Conservation (phyloP, 495 filamentous ascomycete species). For the Choiromyces venosus region DNA sequence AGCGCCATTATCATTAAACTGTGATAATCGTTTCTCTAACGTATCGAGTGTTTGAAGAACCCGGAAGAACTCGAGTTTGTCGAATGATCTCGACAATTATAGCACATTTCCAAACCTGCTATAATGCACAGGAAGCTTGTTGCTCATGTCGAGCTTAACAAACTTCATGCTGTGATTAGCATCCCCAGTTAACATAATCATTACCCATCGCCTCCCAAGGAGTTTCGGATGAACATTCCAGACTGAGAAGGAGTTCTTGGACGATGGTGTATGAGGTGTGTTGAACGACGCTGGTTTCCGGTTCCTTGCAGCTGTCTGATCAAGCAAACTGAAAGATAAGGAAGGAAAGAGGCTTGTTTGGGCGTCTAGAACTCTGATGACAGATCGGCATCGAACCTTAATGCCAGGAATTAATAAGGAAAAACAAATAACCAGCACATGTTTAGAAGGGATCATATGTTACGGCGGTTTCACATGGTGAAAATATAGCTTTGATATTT, state of each 20-base stretch:
- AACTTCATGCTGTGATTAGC: neutral
- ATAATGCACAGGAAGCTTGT: neutral
- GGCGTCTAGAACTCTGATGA: neutral
- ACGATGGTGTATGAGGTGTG: neutral
- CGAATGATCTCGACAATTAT: neutral
- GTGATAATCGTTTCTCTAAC: neutral
- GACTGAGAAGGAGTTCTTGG: neutral
- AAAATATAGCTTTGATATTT: neutral
- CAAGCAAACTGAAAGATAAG: neutral
- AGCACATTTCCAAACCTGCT: neutral
- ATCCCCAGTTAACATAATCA: neutral
- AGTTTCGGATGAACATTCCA: neutral
- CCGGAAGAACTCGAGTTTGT: neutral
- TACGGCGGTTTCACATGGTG: neutral
- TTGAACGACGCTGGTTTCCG: neutral
- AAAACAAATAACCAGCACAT: neutral
- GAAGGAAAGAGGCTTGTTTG: neutral
- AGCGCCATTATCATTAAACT: neutral
- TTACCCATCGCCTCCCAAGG: neutral
- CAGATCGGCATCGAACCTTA: neutral
- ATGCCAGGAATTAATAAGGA: neutral
- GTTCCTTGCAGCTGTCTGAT: neutral
- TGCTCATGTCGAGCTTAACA: neutral
- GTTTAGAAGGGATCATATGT: neutral
- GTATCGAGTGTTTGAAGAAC: neutral